A percentile compares a stretch with the other conserved stretches of the same genome.
Conservation (phyloP, 495 filamentous ascomycete genomes). For the Copromyces sp. region DNA sequence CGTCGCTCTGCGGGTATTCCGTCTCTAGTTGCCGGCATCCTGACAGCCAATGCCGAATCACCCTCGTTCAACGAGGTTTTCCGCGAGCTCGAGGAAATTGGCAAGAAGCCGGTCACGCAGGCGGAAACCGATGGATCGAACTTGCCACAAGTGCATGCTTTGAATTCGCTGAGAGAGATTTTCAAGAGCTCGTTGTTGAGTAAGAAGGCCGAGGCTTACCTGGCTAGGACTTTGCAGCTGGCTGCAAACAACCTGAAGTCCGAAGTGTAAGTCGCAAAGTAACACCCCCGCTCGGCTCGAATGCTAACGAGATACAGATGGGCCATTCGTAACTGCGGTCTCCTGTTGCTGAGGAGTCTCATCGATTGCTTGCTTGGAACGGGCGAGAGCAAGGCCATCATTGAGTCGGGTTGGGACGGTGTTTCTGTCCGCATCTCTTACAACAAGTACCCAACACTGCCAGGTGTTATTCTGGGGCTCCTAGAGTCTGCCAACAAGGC, state of each 20-base stretch:
- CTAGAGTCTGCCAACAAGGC: slow-evolving; percentile 39
- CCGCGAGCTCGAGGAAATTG: slow-evolving; percentile 39
- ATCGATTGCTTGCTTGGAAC: slow-evolving; percentile 67
- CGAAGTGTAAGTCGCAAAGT: slow-evolving; percentile 41
- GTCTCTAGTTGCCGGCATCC: slow-evolving; percentile 66
- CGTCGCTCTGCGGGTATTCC: slow-evolving; percentile 88
- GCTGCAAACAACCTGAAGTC: slow-evolving; percentile 63
- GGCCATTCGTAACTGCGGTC: slow-evolving; percentile 85
- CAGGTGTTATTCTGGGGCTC: slow-evolving; percentile 56
- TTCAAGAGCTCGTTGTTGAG: slow-evolving; percentile 68
- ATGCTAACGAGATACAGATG: slow-evolving; percentile 44
- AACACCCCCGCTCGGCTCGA: neutral
- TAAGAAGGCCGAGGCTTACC: slow-evolving; percentile 50
- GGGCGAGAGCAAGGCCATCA: slow-evolving; percentile 42
- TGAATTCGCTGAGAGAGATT: slow-evolving; percentile 83
- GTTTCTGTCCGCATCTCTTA: slow-evolving; percentile 47
- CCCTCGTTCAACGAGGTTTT: slow-evolving; percentile 46
- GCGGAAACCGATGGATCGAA: slow-evolving; percentile 51
- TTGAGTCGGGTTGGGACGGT: slow-evolving; percentile 42
- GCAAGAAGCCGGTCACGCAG: slow-evolving; percentile 38
- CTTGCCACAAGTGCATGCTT: slow-evolving; percentile 83
- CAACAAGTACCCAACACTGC: slow-evolving; percentile 61
- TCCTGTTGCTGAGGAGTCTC: slow-evolving; percentile 78
- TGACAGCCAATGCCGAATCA: slow-evolving; percentile 44
- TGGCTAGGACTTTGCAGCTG: slow-evolving; percentile 62